These are phyloP conservation scores for Oemleria cerasiformis DNA, from an alignment of 306 rosid genomes.

Conservation along the genomic window DNA sequence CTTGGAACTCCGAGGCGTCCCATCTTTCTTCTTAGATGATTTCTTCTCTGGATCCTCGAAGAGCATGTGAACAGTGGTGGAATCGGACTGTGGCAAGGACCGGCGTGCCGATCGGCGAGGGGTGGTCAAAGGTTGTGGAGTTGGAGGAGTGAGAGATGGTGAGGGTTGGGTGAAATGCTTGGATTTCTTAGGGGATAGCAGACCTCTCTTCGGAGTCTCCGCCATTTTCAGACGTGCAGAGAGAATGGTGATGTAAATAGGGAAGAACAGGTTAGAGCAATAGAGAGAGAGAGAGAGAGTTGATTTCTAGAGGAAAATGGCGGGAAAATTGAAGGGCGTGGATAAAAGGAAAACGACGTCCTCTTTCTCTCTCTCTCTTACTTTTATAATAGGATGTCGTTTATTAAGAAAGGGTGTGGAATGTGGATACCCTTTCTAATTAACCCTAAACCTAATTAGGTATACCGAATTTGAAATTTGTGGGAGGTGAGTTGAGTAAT, in stretches of 20 bases:
- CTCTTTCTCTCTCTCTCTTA: no score
- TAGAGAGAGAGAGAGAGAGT: no score
- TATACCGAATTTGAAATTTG: no score
- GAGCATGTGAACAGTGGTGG: conserved; percentile 9
- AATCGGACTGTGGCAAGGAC: conserved; percentile 26
- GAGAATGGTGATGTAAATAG: neutral
- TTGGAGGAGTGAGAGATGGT: conserved; percentile 38
- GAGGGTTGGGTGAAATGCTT: conserved; percentile 32
- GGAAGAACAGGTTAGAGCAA: neutral
- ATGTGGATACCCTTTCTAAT: no score
- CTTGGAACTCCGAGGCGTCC: neutral
- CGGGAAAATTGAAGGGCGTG: neutral
- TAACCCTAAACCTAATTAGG: no score
- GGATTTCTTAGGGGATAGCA: conserved; percentile 39
- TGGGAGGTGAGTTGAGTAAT: no score
- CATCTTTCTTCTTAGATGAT: neutral
- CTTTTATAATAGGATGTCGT: no score
- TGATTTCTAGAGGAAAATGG: neutral
- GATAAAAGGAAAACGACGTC: no score
- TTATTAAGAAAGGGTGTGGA: no score
- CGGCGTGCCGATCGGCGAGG: conserved; percentile 62
- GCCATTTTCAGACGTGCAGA: conserved; percentile 41
- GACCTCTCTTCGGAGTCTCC: conserved; percentile 44
- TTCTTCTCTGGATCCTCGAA: neutral
- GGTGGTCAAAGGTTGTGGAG: conserved; percentile 43